A percentile compares a stretch with the other conserved stretches of the same genome.
Evolutionary conservation across 306 rosid genomes (phyloP).

Genomic region (barrel medic (Medicago truncatula)): MtrunA17r5.0-ANR NC_053045.1:54344501-54345000

Average conservation of each 20-base stretch:
- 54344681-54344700: background rate
- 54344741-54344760: too few relatives aligned
- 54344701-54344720: background rate
- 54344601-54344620: conserved; percentile 11
- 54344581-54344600: background rate
- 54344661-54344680: background rate
- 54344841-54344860: too few relatives aligned
- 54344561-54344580: conserved; percentile 2
- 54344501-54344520: conserved; percentile 32
- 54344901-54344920: background rate
- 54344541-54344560: background rate
- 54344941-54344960: background rate
- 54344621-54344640: background rate
- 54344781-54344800: too few relatives aligned
- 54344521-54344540: background rate
- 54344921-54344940: background rate
- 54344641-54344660: background rate
- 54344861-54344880: too few relatives aligned
- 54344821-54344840: too few relatives aligned
- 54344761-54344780: too few relatives aligned
- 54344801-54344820: too few relatives aligned
- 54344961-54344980: background rate
- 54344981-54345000: conserved; percentile 2
- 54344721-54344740: too few relatives aligned
- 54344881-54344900: background rate